phyloP scores from a whole-genome alignment of 208 protist genomes.

The Endotrypanum monterogeii region DNA sequence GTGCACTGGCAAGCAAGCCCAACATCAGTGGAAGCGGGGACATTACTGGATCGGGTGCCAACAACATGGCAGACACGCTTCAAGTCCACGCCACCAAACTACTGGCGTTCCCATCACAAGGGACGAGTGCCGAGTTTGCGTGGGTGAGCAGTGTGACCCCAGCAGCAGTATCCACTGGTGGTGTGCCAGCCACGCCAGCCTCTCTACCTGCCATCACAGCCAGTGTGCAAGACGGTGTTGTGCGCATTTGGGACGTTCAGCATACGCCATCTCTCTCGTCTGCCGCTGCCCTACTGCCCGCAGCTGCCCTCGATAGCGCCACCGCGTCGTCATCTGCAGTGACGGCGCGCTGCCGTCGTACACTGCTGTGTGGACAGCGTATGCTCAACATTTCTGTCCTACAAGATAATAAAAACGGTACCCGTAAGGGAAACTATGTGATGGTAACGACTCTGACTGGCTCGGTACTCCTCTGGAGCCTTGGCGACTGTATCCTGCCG shows the following conservation, averaged over 20 bases:
- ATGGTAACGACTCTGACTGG: conserved; percentile 33
- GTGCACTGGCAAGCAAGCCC: conserved; percentile 4
- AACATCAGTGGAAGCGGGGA: background rate
- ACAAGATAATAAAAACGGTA: conserved; percentile 9
- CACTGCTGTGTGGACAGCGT: conserved; percentile 79
- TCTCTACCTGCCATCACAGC: conserved; percentile 59
- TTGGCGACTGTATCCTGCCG: conserved; percentile 45
- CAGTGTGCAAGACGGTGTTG: conserved; percentile 65
- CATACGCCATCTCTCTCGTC: conserved; percentile 2
- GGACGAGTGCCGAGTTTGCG: conserved; percentile 52
- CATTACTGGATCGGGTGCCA: background rate
- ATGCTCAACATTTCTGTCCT: conserved; percentile 67
- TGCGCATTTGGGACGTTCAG: conserved; percentile 77
- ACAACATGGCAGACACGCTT: background rate
- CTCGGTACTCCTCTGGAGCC: conserved; percentile 47
- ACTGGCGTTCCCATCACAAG: conserved; percentile 76
- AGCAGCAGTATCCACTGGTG: background rate
- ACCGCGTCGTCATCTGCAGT: conserved; percentile 5
- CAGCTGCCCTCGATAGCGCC: background rate
- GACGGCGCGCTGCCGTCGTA: conserved; percentile 61
- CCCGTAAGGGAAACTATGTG: conserved; percentile 19
- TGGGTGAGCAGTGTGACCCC: conserved; percentile 49
- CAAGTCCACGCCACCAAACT: conserved; percentile 48
- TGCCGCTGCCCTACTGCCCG: background rate
- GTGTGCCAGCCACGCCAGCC: background rate